phyloP scores from a whole-genome alignment of 306 rosid species.

The Medicago lupulina region DNA sequence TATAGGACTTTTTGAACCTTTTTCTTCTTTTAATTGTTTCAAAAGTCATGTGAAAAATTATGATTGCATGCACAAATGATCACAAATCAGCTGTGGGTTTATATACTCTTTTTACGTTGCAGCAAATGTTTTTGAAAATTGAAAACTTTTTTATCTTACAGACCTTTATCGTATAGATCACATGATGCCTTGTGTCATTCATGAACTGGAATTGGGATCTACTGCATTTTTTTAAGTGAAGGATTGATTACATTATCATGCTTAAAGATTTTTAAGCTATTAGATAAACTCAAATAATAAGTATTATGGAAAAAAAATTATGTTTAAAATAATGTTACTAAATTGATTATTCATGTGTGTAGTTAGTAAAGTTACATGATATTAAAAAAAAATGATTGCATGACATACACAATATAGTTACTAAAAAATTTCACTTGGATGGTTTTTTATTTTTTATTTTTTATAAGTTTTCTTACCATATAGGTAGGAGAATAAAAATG shows the following conservation, averaged over 20 bases:
- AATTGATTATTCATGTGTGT: neutral
- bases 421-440: no score
- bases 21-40: neutral
- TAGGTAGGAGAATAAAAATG: no score
- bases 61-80: conserved; percentile 6
- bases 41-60: neutral
- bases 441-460: no score
- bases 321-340: neutral
- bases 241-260: neutral
- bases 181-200: conserved; percentile 22
- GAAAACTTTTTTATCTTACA: conserved; percentile 11
- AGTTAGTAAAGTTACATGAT: no score
- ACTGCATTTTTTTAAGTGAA: no score
- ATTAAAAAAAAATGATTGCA: no score
- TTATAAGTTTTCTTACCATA: no score
- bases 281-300: neutral
- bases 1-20: neutral
- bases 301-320: neutral
- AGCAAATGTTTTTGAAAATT: conserved; percentile 10
- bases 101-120: neutral
- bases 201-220: neutral
- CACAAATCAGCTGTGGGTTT: neutral
- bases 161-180: conserved; percentile 13
- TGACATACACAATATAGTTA: no score
- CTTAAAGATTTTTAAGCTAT: no score